phyloP scores from a whole-genome alignment of 129 eudicot genomes.

The Artemisia annua region DNA sequence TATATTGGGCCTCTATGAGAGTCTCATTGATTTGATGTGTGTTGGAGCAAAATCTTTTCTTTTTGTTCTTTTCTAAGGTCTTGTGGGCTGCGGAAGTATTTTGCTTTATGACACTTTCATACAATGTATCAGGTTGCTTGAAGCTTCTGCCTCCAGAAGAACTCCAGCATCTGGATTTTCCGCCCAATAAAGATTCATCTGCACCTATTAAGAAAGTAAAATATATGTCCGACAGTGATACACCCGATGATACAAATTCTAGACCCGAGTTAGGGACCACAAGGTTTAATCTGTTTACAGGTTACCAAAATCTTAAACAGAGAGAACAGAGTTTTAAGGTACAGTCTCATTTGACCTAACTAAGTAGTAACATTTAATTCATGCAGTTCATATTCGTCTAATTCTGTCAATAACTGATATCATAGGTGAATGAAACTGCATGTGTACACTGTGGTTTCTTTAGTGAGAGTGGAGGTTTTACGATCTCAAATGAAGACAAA shows the following conservation, averaged over 20 bases:
- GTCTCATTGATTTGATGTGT: not conserved
- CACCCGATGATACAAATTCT: constrained; percentile 37
- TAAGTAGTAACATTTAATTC: constrained; percentile 12
- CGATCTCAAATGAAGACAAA: constrained; percentile 73
- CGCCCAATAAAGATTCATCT: constrained; percentile 39
- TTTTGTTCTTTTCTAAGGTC: constrained; percentile 6
- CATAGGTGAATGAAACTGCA: constrained; percentile 64
- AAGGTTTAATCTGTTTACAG: constrained; percentile 84
- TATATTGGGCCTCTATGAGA: constrained; percentile 9
- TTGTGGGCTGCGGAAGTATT: not conserved
- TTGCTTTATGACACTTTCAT: constrained; percentile 29
- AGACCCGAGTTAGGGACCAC: constrained; percentile 39
- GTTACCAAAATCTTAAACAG: constrained; percentile 73
- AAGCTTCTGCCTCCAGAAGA: constrained; percentile 81
- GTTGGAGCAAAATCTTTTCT: constrained; percentile 15
- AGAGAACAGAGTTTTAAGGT: constrained; percentile 75
- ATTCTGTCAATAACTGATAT: constrained; percentile 11
- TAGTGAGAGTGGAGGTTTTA: constrained; percentile 84
- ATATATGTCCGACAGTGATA: constrained; percentile 56
- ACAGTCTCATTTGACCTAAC: constrained; percentile 18
- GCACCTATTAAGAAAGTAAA: constrained; percentile 57
- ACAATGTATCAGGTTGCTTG: constrained; percentile 74
- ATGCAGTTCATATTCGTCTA: constrained; percentile 1
- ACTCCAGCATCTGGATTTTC: constrained; percentile 70
- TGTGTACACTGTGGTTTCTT: constrained; percentile 92